Percentiles rank a stretch among this genome's conserved stretches.
These are phyloP conservation scores for Gonapodya sp. DNA, from an alignment of 192 early-diverging fungal genomes.

Conservation along the genomic window DNA sequence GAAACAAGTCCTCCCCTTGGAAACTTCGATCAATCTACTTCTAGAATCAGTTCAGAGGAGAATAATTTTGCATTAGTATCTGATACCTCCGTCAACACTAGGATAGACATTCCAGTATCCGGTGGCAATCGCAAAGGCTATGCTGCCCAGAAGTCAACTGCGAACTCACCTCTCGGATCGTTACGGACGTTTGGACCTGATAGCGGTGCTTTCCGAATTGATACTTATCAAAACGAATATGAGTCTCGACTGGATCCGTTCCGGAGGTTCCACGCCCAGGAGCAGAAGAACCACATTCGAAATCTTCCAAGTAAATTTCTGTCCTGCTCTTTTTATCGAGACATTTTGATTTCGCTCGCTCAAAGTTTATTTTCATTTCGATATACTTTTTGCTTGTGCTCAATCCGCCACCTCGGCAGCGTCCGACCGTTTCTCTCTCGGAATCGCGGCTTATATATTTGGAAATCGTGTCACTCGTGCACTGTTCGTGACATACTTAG, in stretches of 20 bases:
- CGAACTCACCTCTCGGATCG: slow-evolving; percentile 12
- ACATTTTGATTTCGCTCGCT: too few relatives aligned
- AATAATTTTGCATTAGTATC: too few relatives aligned
- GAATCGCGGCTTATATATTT: slow-evolving; percentile 23
- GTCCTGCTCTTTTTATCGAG: too few relatives aligned
- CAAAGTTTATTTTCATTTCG: too few relatives aligned
- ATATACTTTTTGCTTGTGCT: too few relatives aligned
- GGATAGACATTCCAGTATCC: background rate
- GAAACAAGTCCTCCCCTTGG: too few relatives aligned
- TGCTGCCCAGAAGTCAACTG: slow-evolving; percentile 16
- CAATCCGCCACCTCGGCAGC: slow-evolving; percentile 3
- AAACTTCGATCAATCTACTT: too few relatives aligned
- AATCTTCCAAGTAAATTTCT: slow-evolving; percentile 26
- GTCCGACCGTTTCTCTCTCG: background rate
- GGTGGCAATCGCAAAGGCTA: background rate
- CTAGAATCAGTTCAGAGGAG: background rate
- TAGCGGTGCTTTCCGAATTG: slow-evolving; percentile 20
- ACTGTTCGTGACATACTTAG: slow-evolving; percentile 58
- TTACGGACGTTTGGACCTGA: background rate
- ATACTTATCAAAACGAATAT: slow-evolving; percentile 56
- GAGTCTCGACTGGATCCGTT: slow-evolving; percentile 88
- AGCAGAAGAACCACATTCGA: slow-evolving; percentile 53
- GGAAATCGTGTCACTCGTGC: slow-evolving; percentile 57
- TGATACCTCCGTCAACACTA: slow-evolving; percentile 13
- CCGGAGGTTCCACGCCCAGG: slow-evolving; percentile 55